Evolutionary conservation across 1,284 basidiomycete species (phyloP).

Genomic region (Phaffia rhodozyma): DNA sequence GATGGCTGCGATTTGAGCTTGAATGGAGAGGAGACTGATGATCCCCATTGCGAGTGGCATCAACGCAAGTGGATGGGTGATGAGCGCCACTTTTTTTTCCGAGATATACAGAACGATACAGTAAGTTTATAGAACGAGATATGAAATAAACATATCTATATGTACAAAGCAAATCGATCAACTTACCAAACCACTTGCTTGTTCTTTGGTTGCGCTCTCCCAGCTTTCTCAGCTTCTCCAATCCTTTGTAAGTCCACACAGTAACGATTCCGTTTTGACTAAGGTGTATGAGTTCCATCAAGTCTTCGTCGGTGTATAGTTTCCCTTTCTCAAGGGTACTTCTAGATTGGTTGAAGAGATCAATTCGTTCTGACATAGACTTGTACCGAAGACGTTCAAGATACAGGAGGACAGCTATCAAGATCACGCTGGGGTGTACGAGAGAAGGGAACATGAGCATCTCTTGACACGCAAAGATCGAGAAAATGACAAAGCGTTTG

Average conservation of each 20-base stretch:
- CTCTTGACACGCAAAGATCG: neutral
- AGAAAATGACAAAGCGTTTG: neutral
- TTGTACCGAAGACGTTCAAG: constrained; percentile 9
- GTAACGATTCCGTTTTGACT: neutral
- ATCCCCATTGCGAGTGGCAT: constrained; percentile 80
- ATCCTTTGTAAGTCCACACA: constrained; percentile 24
- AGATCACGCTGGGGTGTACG: neutral
- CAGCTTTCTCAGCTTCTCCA: neutral
- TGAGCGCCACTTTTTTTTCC: constrained; percentile 48
- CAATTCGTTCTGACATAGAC: constrained; percentile 9
- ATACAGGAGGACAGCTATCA: constrained; percentile 7
- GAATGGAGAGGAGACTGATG: constrained; percentile 75
- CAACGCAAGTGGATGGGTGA: constrained; percentile 79
- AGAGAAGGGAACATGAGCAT: neutral
- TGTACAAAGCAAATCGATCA: neutral
- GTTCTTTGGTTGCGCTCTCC: neutral
- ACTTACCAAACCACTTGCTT: constrained; percentile 32
- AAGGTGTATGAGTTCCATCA: constrained; percentile 13
- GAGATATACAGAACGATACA: neutral
- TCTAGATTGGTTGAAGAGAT: neutral
- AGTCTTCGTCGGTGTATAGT: constrained; percentile 1
- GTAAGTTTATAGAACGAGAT: neutral
- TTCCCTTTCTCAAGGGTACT: neutral
- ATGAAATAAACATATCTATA: neutral
- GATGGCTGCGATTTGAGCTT: constrained; percentile 70